Base-by-base conservation (phyloP, 2,329 filamentous ascomycete species). In the Sporothrix mexicana region DNA sequence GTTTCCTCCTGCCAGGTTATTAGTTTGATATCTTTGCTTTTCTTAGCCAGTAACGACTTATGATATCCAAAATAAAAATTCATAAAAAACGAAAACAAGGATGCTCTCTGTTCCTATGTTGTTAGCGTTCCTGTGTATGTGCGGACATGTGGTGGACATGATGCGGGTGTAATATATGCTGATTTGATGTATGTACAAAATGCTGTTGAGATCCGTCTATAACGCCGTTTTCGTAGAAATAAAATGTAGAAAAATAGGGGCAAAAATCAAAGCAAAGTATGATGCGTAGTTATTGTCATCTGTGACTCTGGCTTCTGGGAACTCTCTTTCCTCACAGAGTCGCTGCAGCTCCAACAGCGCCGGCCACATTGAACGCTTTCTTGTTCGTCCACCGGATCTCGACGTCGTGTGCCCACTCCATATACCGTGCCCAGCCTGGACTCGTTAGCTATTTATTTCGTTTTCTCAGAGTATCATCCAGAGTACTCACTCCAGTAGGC, bases 401-500 rank as follows among this genome's bases (percentile, higher is more conserved):
- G 72, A 97, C 91, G 74, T 87, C 82, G 80, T 97, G 96, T 81
- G 93, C 91, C 95, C 94, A 98, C 81, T 94, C 90, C 95, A 98
- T 98, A 80, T 94, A 97, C 78, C 92, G 91, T 25, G 91, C 92
- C 95, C 95, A 98, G 77, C 94, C 95, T 97, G 77, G 3, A 36
- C 74, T 55, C n/a, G 62, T 71, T 6, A 72, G 69, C 25, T 20
- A 45, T 69, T 6, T 64, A 49, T 20, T 9, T 15, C 23, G 3
- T 13, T 4, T 17, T 55, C 47, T 7, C 36, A 59, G 4, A 30
- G 23, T 5, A 36, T 2, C 51, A 23, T 25, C 10, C 41, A 9
- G 49, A 23, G 71, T 30, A 86, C 92, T 81, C 87, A 98, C 95
- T 94, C 93, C 94, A 98, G 80, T 97, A 98, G 74, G 95, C 95